A percentile compares a stretch with the other conserved stretches of the same genome.
Evolutionary conservation across 2,329 filamentous ascomycete species (phyloP).

Genomic region (Trichophyton simii): DNA sequence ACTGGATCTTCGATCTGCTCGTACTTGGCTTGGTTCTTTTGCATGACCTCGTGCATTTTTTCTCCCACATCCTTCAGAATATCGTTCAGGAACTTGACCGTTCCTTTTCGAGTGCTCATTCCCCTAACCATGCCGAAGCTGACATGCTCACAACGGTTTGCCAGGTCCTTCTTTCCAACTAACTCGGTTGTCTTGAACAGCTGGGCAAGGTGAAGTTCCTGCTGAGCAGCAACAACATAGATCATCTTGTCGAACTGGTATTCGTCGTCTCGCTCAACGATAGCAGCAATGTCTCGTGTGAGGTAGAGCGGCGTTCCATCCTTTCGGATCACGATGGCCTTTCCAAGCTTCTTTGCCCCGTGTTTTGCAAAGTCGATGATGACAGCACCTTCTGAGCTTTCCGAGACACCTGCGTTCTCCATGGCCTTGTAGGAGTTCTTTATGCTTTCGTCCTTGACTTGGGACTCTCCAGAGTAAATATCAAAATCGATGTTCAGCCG

Average conservation of each 20-base stretch:
- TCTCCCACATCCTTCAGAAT: slow-evolving; percentile 71
- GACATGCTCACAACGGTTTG: slow-evolving; percentile 49
- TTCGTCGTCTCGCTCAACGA: slow-evolving; percentile 48
- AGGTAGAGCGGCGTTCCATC: slow-evolving; percentile 57
- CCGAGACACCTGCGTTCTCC: slow-evolving; percentile 47
- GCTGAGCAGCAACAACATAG: slow-evolving; percentile 52
- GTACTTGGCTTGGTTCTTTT: slow-evolving; percentile 81
- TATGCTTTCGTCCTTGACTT: slow-evolving; percentile 52
- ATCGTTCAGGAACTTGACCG: slow-evolving; percentile 61
- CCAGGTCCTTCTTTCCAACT: slow-evolving; percentile 49
- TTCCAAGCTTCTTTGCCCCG: slow-evolving; percentile 53
- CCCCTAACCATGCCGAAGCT: slow-evolving; percentile 56
- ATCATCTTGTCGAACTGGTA: slow-evolving; percentile 57
- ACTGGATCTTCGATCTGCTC: slow-evolving; percentile 73
- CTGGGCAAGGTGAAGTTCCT: slow-evolving; percentile 52
- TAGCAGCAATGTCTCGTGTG: slow-evolving; percentile 56
- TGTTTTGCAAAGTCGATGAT: slow-evolving; percentile 60
- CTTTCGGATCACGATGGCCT: slow-evolving; percentile 53
- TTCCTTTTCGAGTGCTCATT: slow-evolving; percentile 54
- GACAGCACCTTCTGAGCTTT: slow-evolving; percentile 53
- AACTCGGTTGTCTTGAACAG: slow-evolving; percentile 53
- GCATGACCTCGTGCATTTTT: slow-evolving; percentile 97
- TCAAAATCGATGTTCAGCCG: slow-evolving; percentile 54
- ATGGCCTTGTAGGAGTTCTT: slow-evolving; percentile 46
- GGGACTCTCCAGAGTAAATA: slow-evolving; percentile 57